Percentiles rank a stretch among this genome's conserved stretches.
These are phyloP conservation scores for Mycena maculata DNA, from an alignment of 768 basidiomycete species.

Conservation along the genomic window DNA sequence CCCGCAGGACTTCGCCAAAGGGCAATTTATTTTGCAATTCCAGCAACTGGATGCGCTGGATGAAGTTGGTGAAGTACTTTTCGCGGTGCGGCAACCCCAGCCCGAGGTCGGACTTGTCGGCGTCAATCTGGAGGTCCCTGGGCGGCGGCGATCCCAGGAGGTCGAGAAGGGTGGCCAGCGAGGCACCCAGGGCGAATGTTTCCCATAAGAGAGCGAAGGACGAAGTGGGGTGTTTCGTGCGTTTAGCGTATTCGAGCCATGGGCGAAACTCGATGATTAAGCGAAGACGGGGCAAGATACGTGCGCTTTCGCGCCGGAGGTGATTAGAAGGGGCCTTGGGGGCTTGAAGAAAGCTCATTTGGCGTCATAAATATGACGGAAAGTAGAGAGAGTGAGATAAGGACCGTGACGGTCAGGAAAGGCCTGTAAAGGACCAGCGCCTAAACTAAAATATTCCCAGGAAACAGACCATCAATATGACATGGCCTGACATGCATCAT, in stretches of 20 bases:
- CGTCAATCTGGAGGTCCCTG: slow-evolving; percentile 39
- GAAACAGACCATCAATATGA: slow-evolving; percentile 17
- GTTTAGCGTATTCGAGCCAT: slow-evolving; percentile 49
- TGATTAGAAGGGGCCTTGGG: slow-evolving; percentile 52
- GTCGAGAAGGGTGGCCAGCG: slow-evolving; percentile 49
- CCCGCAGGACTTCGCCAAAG: slow-evolving; percentile 54
- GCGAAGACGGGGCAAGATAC: slow-evolving; percentile 50
- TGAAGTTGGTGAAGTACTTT: slow-evolving; percentile 48
- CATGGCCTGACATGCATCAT: slow-evolving; percentile 3
- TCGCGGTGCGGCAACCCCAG: slow-evolving; percentile 45
- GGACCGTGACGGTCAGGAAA: slow-evolving; percentile 31
- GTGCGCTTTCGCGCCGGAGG: slow-evolving; percentile 50
- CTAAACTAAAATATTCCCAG: not conserved
- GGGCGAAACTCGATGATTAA: slow-evolving; percentile 51
- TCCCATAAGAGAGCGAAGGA: slow-evolving; percentile 49
- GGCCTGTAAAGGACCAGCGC: slow-evolving; percentile 20
- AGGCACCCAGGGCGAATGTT: slow-evolving; percentile 51
- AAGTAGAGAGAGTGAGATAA: slow-evolving; percentile 27
- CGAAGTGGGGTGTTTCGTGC: slow-evolving; percentile 38
- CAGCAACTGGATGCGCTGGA: slow-evolving; percentile 48
- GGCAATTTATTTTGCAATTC: slow-evolving; percentile 48
- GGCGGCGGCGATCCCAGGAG: slow-evolving; percentile 52
- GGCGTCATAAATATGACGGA: slow-evolving; percentile 32
- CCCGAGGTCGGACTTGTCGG: slow-evolving; percentile 45
- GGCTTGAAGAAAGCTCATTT: slow-evolving; percentile 41